phyloP scores from a whole-genome alignment of 1,139 yeast genomes.

The Nakaseomyces sp. region DNA sequence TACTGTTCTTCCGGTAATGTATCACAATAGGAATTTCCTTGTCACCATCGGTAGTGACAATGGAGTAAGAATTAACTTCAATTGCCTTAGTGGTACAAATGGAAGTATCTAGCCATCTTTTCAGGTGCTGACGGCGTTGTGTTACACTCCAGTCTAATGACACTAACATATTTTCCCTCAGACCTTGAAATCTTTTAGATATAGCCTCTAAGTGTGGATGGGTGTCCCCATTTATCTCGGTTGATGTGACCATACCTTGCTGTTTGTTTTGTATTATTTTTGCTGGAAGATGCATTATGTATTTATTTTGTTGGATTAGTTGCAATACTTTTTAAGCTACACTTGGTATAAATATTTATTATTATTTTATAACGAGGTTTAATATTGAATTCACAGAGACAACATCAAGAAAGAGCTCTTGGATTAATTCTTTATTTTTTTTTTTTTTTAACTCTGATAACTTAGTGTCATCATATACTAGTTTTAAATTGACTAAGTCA shows the following conservation, averaged over 20 bases:
- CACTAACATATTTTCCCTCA: not conserved
- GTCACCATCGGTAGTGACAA: not conserved
- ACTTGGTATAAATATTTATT: too few species aligned
- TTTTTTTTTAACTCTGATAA: too few species aligned
- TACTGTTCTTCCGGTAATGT: not conserved
- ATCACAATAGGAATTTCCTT: not conserved
- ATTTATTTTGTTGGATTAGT: too few species aligned
- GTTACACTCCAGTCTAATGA: not conserved
- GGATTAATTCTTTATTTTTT: too few species aligned
- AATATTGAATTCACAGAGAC: too few species aligned
- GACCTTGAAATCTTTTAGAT: not conserved
- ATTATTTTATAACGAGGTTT: too few species aligned
- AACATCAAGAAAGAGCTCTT: too few species aligned
- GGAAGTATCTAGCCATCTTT: not conserved
- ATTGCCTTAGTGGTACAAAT: too few species aligned
- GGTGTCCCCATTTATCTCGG: not conserved
- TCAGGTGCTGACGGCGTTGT: not conserved
- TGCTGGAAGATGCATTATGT: too few species aligned
- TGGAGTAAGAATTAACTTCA: not conserved
- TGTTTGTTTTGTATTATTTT: not conserved
- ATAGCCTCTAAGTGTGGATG: not conserved
- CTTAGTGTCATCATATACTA: too few species aligned
- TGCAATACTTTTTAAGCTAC: too few species aligned
- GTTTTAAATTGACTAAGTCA: too few species aligned
- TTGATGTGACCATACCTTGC: not conserved